phyloP scores from a whole-genome alignment of 495 filamentous ascomycete genomes.

The Jackrogersella minutella region DNA sequence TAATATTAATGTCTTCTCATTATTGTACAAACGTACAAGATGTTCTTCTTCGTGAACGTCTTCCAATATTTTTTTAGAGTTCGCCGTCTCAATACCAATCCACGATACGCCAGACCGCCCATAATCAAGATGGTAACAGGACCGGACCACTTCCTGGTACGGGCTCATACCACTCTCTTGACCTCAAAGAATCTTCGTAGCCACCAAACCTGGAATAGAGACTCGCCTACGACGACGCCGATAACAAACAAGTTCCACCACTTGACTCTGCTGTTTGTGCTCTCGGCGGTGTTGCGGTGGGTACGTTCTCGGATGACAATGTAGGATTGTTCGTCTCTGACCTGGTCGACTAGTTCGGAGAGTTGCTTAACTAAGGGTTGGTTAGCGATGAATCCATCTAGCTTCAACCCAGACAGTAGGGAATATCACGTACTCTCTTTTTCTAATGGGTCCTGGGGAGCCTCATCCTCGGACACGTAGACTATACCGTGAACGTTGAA shows the following conservation, averaged over 20 bases:
- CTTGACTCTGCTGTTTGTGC: constrained; percentile 95
- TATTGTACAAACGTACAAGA: constrained; percentile 30
- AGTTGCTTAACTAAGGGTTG: constrained; percentile 75
- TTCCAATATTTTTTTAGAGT: constrained; percentile 19
- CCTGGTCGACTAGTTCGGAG: constrained; percentile 84
- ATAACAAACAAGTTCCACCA: constrained; percentile 99
- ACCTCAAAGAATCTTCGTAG: constrained; percentile 99
- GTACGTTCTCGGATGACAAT: constrained; percentile 94
- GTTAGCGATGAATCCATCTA: not conserved
- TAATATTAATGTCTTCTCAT: constrained; percentile 23
- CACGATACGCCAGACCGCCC: constrained; percentile 39
- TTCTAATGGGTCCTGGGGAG: constrained; percentile 87
- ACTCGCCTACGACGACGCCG: constrained; percentile 86
- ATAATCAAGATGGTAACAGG: constrained; percentile 31
- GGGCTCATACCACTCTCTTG: constrained; percentile 46
- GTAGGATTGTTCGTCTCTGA: constrained; percentile 97
- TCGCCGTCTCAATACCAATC: constrained; percentile 27
- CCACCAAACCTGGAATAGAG: constrained; percentile 99
- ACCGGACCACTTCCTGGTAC: not conserved
- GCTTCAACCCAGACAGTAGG: not conserved
- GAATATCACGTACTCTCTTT: constrained; percentile 69
- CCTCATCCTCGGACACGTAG: constrained; percentile 90
- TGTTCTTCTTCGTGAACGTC: constrained; percentile 17
- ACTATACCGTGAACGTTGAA: constrained; percentile 99
- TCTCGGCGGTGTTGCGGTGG: constrained; percentile 97